Evolutionary conservation across 345 rosid species (phyloP).

Genomic region (Microcos paniculata): DNA sequence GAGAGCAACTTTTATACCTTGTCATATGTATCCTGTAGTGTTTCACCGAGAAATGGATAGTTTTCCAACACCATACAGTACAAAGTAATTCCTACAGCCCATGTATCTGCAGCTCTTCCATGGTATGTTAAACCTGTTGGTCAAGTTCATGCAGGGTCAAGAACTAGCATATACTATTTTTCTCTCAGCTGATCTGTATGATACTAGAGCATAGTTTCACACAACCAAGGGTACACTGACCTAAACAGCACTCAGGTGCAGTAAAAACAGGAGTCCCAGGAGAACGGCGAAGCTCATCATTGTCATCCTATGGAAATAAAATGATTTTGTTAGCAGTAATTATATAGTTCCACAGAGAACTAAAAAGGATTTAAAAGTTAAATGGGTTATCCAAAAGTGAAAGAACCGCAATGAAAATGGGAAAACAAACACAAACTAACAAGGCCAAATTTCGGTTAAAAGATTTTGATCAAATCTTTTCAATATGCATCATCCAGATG

Average conservation of each 20-base stretch:
- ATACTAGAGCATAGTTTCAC: background rate
- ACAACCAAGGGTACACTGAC: slow-evolving; percentile 34
- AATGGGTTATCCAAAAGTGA: background rate
- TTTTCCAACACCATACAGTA: slow-evolving; percentile 81
- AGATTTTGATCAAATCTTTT: background rate
- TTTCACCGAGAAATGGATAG: slow-evolving; percentile 94
- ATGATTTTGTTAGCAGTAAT: background rate
- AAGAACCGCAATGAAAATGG: background rate
- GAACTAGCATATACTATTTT: slow-evolving; percentile 3
- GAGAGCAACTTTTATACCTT: slow-evolving; percentile 50
- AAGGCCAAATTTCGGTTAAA: background rate
- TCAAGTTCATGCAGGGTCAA: slow-evolving; percentile 14
- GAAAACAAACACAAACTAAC: background rate
- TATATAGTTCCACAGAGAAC: background rate
- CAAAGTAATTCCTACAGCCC: slow-evolving; percentile 96
- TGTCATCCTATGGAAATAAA: slow-evolving; percentile 63
- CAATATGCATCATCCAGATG: background rate
- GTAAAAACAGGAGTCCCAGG: slow-evolving; percentile 99
- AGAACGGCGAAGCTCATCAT: slow-evolving; percentile 94
- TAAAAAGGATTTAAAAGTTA: background rate
- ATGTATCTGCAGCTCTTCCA: slow-evolving; percentile 93
- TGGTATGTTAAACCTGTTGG: slow-evolving; percentile 75
- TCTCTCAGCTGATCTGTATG: background rate
- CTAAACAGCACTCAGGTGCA: slow-evolving; percentile 98
- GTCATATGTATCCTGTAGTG: slow-evolving; percentile 94